Evolutionary conservation across 345 rosid species (phyloP).

Genomic region (Bruguiera gymnorhiza): DNA sequence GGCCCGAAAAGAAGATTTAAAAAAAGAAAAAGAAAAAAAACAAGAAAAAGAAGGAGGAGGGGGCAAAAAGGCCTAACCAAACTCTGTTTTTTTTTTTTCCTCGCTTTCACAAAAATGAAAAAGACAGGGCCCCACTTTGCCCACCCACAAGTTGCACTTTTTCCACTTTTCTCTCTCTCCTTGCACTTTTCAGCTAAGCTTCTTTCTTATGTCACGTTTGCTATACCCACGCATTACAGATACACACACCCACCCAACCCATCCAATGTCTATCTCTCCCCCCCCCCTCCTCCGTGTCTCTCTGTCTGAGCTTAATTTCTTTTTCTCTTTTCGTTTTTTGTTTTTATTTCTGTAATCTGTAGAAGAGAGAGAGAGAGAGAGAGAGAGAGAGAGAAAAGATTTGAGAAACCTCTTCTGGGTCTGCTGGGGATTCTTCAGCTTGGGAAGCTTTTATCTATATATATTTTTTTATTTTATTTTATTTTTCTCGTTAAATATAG

Average conservation of each 20-base stretch:
- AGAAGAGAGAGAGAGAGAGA: no score
- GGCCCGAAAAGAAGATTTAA: no score
- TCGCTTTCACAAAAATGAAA: slow-evolving; percentile 38
- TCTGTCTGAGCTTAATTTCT: not conserved
- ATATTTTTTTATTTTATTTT: no score
- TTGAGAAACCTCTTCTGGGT: no score
- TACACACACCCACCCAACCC: slow-evolving; percentile 12
- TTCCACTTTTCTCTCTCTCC: slow-evolving; percentile 17
- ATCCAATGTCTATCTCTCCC: slow-evolving; percentile 42
- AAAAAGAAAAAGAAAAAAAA: no score
- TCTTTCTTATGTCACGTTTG: slow-evolving; percentile 38
- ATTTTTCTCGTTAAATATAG: no score
- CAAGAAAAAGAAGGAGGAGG: no score
- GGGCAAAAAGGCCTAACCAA: slow-evolving; percentile 7
- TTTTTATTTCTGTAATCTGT: not conserved
- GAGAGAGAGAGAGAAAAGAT: no score
- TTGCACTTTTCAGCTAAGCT: slow-evolving; percentile 9
- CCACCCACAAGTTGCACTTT: slow-evolving; percentile 20
- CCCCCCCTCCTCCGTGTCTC: not conserved
- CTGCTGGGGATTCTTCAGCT: no score
- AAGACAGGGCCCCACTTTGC: slow-evolving; percentile 52
- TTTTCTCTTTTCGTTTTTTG: not conserved
- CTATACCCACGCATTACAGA: slow-evolving; percentile 6
- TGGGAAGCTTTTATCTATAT: no score
- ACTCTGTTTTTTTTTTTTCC: not conserved